phyloP scores from a whole-genome alignment of 768 basidiomycete genomes.

The Glaciozyma antarctica region DNA sequence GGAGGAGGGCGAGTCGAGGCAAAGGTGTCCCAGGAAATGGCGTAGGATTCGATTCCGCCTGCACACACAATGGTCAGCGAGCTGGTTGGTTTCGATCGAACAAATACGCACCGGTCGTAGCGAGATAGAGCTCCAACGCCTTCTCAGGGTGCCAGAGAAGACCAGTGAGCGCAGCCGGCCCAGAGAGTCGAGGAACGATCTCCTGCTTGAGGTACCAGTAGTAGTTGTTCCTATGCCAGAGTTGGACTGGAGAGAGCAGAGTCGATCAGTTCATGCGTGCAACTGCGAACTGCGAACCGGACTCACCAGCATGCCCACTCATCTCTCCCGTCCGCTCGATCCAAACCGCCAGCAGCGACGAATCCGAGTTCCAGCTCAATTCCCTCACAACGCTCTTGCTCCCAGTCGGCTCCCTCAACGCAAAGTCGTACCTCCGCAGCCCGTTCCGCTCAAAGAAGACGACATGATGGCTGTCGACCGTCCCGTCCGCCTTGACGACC shows the following conservation, averaged over 20 bases:
- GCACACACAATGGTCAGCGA: conserved; percentile 8
- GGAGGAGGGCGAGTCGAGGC: conserved; percentile 54
- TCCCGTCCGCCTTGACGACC: conserved; percentile 58
- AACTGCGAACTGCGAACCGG: not conserved
- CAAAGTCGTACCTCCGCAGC: conserved; percentile 80
- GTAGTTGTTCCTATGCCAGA: conserved; percentile 92
- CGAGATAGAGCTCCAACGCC: conserved; percentile 54
- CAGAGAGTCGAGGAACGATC: conserved; percentile 44
- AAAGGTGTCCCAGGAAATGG: conserved; percentile 71
- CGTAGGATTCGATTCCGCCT: conserved; percentile 51
- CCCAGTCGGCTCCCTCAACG: conserved; percentile 43
- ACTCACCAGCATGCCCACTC: conserved; percentile 58
- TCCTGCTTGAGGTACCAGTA: conserved; percentile 98
- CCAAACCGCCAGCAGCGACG: conserved; percentile 76
- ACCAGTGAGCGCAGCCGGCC: not conserved
- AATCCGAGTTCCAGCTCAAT: conserved; percentile 78
- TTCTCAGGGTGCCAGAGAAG: conserved; percentile 76
- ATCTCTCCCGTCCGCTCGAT: conserved; percentile 50
- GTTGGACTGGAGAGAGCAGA: conserved; percentile 54
- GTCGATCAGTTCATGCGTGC: not conserved
- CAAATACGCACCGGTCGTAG: conserved; percentile 53
- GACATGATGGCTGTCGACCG: conserved; percentile 63
- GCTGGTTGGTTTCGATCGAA: not conserved
- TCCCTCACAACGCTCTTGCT: conserved; percentile 58
- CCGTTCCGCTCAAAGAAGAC: conserved; percentile 96